Evolutionary conservation across 163 green algal species (phyloP).

Genomic region (Prototheca wickerhamii): DNA sequence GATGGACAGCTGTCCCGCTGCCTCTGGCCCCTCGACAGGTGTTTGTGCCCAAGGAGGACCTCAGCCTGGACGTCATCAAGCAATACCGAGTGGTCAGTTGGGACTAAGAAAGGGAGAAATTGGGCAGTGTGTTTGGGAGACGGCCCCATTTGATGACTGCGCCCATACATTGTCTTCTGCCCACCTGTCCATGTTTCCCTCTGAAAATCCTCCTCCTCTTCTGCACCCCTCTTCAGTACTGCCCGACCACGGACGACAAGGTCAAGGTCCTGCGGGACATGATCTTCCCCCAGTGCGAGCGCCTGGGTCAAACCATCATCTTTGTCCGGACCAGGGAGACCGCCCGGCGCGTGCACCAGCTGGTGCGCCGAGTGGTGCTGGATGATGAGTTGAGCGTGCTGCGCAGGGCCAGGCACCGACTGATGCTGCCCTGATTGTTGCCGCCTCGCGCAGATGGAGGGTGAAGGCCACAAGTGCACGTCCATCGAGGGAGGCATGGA

Average conservation of each 20-base stretch:
- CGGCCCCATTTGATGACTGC: too few relatives aligned
- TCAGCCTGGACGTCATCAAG: slow-evolving; percentile 96
- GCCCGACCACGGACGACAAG: slow-evolving; percentile 65
- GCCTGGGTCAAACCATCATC: slow-evolving; percentile 98
- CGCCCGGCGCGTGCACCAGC: slow-evolving; percentile 51
- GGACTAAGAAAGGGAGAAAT: neutral
- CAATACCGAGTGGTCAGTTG: slow-evolving; percentile 79
- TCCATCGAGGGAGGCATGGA: slow-evolving; percentile 87
- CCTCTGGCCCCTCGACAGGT: slow-evolving; percentile 44
- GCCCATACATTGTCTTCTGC: too few relatives aligned
- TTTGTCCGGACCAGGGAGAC: slow-evolving; percentile 85
- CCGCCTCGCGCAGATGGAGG: slow-evolving; percentile 51
- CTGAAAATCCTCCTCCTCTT: neutral
- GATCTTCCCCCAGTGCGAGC: slow-evolving; percentile 94
- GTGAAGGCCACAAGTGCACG: slow-evolving; percentile 89
- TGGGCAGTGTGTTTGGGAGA: too few relatives aligned
- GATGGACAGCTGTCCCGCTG: neutral
- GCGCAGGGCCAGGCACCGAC: neutral
- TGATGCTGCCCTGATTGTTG: slow-evolving; percentile 7
- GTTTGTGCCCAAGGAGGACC: slow-evolving; percentile 86
- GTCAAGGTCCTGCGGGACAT: slow-evolving; percentile 81
- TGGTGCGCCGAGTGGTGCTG: slow-evolving; percentile 8
- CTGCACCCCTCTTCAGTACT: slow-evolving; percentile 32
- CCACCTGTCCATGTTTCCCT: too few relatives aligned
- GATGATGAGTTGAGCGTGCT: neutral